Evolutionary conservation across 495 filamentous ascomycete species (phyloP).

Genomic region (Pseudevernia furfuracea): DNA sequence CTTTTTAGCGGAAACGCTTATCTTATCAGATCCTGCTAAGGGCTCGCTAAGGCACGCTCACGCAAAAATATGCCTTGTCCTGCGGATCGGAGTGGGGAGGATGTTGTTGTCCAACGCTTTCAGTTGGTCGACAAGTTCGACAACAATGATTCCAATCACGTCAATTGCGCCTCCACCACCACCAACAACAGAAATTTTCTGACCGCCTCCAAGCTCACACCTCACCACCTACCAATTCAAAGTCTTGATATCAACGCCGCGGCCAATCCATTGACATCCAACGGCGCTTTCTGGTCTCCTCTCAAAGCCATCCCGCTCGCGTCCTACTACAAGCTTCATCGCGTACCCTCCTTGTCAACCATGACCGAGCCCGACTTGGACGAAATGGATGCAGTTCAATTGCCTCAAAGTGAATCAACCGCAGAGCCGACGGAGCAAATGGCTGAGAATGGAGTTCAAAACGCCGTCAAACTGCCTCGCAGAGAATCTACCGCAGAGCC

Average conservation of each 20-base stretch:
- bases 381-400: conserved; percentile 14
- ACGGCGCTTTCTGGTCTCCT: conserved; percentile 23
- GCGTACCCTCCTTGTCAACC: conserved; percentile 24
- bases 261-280: conserved; percentile 16
- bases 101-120: conserved; percentile 18
- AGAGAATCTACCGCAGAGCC: conserved; percentile 18
- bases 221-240: conserved; percentile 23
- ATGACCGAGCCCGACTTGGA: conserved; percentile 19
- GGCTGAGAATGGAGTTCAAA: conserved; percentile 29
- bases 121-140: conserved; percentile 18
- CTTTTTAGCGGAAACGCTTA: conserved; percentile 9
- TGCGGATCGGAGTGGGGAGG: conserved; percentile 12
- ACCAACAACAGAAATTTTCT: conserved; percentile 20
- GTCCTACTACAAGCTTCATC: conserved; percentile 28
- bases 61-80: conserved; percentile 13
- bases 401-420: conserved; percentile 17
- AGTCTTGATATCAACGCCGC: conserved; percentile 15
- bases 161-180: conserved; percentile 22
- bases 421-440: conserved; percentile 16
- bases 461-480: conserved; percentile 22
- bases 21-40: conserved; percentile 9
- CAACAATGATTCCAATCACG: conserved; percentile 14
- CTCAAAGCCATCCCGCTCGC: conserved; percentile 27
- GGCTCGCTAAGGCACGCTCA: background rate
- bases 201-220: conserved; percentile 26